Percentiles rank a stretch among this genome's conserved stretches.
These are phyloP conservation scores for Monilinia fructigena DNA, from an alignment of 2,329 filamentous ascomycete genomes.

Conservation along the genomic window DNA sequence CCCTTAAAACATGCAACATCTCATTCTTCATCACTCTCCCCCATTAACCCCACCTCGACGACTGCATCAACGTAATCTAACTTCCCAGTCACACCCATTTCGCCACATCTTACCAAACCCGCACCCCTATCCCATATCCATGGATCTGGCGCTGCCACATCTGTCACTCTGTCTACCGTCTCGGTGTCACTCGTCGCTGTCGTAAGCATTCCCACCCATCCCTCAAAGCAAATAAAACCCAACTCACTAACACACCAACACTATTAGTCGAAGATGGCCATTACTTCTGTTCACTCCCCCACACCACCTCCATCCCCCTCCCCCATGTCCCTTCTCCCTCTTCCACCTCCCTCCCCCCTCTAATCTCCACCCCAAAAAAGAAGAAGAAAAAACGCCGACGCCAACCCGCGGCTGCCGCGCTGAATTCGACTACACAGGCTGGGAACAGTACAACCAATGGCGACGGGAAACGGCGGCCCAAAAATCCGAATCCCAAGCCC, in stretches of 20 bases:
- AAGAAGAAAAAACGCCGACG: slow-evolving; percentile 21
- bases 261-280: slow-evolving; percentile 31
- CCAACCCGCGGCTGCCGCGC: slow-evolving; percentile 20
- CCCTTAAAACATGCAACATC: slow-evolving; percentile 11
- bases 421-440: slow-evolving; percentile 27
- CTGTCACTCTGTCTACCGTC: slow-evolving; percentile 38
- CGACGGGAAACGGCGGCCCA: slow-evolving; percentile 11
- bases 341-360: background rate
- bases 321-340: background rate
- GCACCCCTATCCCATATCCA: slow-evolving; percentile 35
- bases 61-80: slow-evolving; percentile 17
- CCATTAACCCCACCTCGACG: slow-evolving; percentile 20
- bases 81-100: slow-evolving; percentile 20
- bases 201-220: slow-evolving; percentile 17
- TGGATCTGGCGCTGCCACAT: slow-evolving; percentile 43
- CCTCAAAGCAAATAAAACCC: background rate
- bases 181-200: slow-evolving; percentile 41
- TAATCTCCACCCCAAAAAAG: background rate
- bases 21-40: slow-evolving; percentile 12
- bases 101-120: slow-evolving; percentile 23
- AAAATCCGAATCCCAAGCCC: slow-evolving; percentile 10
- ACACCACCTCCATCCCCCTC: slow-evolving; percentile 17
- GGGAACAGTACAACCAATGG: slow-evolving; percentile 23
- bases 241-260: slow-evolving; percentile 4
- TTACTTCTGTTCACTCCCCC: slow-evolving; percentile 28